Evolutionary conservation across 108 stramenopile genomes (phyloP), one percentile per base, ranked within the genome.

Genomic region (Conticribra weissflogii): DNA sequence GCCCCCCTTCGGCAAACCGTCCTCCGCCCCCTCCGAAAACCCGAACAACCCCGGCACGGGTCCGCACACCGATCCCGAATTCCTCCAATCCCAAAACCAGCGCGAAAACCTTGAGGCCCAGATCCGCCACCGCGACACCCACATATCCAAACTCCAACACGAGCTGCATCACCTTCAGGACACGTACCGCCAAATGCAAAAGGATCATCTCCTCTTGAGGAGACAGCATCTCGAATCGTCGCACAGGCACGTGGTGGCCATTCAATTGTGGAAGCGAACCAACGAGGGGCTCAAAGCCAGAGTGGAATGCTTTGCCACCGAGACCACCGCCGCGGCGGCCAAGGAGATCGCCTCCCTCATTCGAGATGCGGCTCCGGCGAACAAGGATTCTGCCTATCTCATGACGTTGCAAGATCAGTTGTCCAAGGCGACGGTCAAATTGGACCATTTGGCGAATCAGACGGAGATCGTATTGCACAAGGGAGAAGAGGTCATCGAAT

Each of bases 401-500:
- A 79, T 79, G 70, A 79, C 66, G 65, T 50, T 79, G 0, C 70
- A 67, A 19, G 78, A 79, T 17, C 78, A 79, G 22, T 24, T 79
- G 52, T 27, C 51, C 28, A 79, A 67, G 78, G 78, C 78, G 36
- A 72, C 78, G 34, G 21, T 61, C 16, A 79, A 79, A 63, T 46
- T 79, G 9, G 65, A 71, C 21, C 71, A 79, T 56, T 67, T 79
- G 53, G 58, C 52, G 23, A 30, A 32, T 19, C 78, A 79, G 33
- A 79, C 78, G 44, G 78, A 79, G 32, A 66, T 79, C 22, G 70
- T 79, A 4, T 54, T 79, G 46, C 64, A 71, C 19, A 79, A 79
- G 63, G 78, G 78, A 32, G 78, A 79, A 29, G 78, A 79, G 60
- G 78, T 79, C 18, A 63, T 79, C 17, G 78, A 79, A 24, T 59